Conservation (phyloP, 208 protist species). For the Trypanosomatidae sp. region DNA sequence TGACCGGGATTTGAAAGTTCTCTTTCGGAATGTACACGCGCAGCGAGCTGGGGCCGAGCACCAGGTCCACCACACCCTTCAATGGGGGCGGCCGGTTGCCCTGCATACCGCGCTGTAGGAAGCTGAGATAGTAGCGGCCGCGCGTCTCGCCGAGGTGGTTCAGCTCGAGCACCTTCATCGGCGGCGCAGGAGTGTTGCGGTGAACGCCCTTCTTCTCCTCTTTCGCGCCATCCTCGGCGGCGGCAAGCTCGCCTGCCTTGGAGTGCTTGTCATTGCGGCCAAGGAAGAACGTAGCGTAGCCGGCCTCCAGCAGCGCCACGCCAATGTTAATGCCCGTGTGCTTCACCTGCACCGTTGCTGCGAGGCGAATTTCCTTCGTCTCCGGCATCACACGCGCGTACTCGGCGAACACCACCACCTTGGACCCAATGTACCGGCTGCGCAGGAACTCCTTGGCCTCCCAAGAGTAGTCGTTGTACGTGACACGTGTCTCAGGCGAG, state of each 20-base stretch:
- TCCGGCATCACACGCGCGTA: slow-evolving; percentile 81
- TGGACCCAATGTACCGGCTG: slow-evolving; percentile 71
- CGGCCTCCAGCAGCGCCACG: slow-evolving; percentile 70
- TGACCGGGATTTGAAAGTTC: slow-evolving; percentile 87
- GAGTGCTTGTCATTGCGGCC: slow-evolving; percentile 74
- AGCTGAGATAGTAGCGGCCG: slow-evolving; percentile 86
- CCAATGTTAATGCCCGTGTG: slow-evolving; percentile 72
- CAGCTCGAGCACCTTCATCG: slow-evolving; percentile 76
- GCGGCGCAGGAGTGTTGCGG: slow-evolving; percentile 27
- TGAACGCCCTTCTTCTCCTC: slow-evolving; percentile 50
- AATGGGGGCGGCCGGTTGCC: slow-evolving; percentile 70
- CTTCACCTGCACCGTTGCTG: slow-evolving; percentile 53
- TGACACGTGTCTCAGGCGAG: slow-evolving; percentile 77
- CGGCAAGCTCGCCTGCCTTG: slow-evolving; percentile 55
- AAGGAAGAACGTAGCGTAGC: slow-evolving; percentile 82
- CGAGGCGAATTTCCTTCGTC: slow-evolving; percentile 78
- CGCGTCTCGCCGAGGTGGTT: slow-evolving; percentile 78
- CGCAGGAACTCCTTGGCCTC: slow-evolving; percentile 88
- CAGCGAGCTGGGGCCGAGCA: slow-evolving; percentile 79
- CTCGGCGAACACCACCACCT: slow-evolving; percentile 77
- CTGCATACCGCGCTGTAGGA: slow-evolving; percentile 90
- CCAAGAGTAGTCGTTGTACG: slow-evolving; percentile 88
- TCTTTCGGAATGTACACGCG: slow-evolving; percentile 89
- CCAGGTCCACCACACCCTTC: slow-evolving; percentile 76
- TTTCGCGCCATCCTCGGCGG: slow-evolving; percentile 61